phyloP scores from a whole-genome alignment of 805 yeast genomes.

The Cyberlindnera xylosilytica region DNA sequence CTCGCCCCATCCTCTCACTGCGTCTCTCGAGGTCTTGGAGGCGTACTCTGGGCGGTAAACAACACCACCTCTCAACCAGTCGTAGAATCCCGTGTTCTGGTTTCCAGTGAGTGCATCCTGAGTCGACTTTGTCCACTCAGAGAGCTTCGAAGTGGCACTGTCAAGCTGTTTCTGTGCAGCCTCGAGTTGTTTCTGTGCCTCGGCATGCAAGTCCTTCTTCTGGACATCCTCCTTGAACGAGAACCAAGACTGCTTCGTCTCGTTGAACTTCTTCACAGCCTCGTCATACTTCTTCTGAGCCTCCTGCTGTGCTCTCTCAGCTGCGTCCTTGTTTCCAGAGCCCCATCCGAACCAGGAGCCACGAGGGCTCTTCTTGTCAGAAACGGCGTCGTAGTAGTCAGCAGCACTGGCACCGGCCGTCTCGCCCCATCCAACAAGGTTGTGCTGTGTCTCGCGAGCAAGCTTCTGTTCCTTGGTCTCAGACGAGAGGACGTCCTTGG shows the following conservation, averaged over 20 bases:
- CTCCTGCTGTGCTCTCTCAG: conserved; percentile 22
- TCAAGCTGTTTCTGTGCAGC: conserved; percentile 23
- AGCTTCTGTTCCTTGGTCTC: conserved; percentile 28
- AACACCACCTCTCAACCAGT: conserved; percentile 27
- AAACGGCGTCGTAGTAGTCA: conserved; percentile 25
- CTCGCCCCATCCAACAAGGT: conserved; percentile 47
- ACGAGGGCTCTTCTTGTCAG: conserved; percentile 9
- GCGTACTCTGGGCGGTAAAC: conserved; percentile 19
- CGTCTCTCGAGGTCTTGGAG: conserved; percentile 33
- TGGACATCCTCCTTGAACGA: conserved; percentile 25
- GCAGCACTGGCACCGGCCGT: conserved; percentile 32
- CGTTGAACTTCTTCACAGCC: conserved; percentile 33
- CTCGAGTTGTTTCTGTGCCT: conserved; percentile 28
- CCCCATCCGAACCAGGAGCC: conserved; percentile 23
- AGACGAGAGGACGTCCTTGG: no score
- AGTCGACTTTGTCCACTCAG: conserved; percentile 21
- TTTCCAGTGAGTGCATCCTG: conserved; percentile 12
- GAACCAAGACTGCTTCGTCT: conserved; percentile 31
- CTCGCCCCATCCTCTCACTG: conserved; percentile 46
- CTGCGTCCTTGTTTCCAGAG: conserved; percentile 14
- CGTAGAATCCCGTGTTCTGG: conserved; percentile 19
- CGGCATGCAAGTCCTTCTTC: conserved; percentile 23
- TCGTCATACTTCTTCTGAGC: conserved; percentile 33
- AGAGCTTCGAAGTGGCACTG: conserved; percentile 14
- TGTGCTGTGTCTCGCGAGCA: conserved; percentile 31